Percentiles rank a stretch among this genome's conserved stretches.
Evolutionary conservation across 1,284 basidiomycete genomes (phyloP).

Genomic region (Moesziomyces sp.): DNA sequence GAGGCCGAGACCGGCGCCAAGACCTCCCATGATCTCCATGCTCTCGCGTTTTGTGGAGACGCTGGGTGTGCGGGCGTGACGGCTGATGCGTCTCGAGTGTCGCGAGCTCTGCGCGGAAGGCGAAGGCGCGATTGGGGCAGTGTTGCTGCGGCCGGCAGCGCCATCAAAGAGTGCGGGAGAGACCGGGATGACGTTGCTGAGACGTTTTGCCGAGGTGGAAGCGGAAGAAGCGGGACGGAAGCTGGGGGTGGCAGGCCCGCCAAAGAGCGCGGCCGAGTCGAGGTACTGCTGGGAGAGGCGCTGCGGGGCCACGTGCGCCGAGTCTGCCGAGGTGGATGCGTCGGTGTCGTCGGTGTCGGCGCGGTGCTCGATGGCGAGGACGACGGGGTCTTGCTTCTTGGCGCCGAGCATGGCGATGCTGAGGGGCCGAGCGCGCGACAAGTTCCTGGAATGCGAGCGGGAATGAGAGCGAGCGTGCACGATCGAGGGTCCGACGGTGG

Average conservation of each 20-base stretch:
- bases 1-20: conserved; percentile 49
- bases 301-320: background rate
- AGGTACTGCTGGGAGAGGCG: conserved; percentile 41
- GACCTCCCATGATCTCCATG: conserved; percentile 64
- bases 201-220: conserved; percentile 12
- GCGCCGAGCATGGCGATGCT: conserved; percentile 47
- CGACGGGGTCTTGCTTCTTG: conserved; percentile 38
- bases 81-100: conserved; percentile 46
- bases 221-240: conserved; percentile 8
- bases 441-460: conserved; percentile 32
- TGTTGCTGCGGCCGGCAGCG: conserved; percentile 5
- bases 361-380: conserved; percentile 45
- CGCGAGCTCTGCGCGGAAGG: conserved; percentile 13
- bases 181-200: conserved; percentile 12
- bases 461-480: conserved; percentile 33
- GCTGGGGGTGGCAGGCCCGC: background rate
- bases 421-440: conserved; percentile 29
- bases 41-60: conserved; percentile 59
- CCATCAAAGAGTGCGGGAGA: conserved; percentile 24
- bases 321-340: background rate
- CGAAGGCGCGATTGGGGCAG: conserved; percentile 9
- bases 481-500: conserved; percentile 16
- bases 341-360: conserved; percentile 10
- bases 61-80: conserved; percentile 55
- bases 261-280: conserved; percentile 36